Evolutionary conservation across 202 grass and related monocot species (phyloP).

Genomic region (Musa balbisiana): DNA sequence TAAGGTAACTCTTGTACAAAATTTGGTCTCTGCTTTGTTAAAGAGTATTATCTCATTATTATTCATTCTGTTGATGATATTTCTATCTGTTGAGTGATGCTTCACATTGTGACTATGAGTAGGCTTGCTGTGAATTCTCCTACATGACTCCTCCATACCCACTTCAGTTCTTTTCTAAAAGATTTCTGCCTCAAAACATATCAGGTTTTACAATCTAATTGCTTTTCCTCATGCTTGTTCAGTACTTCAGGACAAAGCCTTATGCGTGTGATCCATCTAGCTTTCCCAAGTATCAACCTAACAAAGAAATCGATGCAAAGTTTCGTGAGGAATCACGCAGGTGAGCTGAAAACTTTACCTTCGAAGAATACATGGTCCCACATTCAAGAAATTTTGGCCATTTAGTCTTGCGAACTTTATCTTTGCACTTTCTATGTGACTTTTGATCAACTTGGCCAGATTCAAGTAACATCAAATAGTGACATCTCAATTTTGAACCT

Average conservation of each 20-base stretch:
- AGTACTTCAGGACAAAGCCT: conserved; percentile 69
- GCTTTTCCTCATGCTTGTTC: conserved; percentile 13
- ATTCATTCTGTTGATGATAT: not conserved
- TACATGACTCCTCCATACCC: not conserved
- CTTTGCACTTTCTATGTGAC: no score
- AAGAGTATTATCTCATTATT: not conserved
- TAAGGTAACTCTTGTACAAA: conserved; percentile 29
- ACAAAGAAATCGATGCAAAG: conserved; percentile 90
- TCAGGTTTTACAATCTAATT: not conserved
- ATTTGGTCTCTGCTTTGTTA: not conserved
- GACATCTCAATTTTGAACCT: not conserved
- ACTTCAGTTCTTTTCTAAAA: not conserved
- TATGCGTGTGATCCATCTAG: conserved; percentile 54
- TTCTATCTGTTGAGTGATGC: not conserved
- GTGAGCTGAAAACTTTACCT: not conserved
- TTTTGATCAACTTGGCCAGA: not conserved
- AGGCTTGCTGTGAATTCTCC: not conserved
- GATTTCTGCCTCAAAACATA: not conserved
- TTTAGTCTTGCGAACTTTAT: no score
- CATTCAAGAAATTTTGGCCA: no score
- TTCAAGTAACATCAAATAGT: not conserved
- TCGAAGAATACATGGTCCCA: not conserved
- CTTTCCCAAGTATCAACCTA: conserved; percentile 77
- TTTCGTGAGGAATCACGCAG: conserved; percentile 41
- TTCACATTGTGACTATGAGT: not conserved